These are phyloP conservation scores for Conringia planisiliqua DNA, from an alignment of 345 rosid genomes.

Conservation along the genomic window DNA sequence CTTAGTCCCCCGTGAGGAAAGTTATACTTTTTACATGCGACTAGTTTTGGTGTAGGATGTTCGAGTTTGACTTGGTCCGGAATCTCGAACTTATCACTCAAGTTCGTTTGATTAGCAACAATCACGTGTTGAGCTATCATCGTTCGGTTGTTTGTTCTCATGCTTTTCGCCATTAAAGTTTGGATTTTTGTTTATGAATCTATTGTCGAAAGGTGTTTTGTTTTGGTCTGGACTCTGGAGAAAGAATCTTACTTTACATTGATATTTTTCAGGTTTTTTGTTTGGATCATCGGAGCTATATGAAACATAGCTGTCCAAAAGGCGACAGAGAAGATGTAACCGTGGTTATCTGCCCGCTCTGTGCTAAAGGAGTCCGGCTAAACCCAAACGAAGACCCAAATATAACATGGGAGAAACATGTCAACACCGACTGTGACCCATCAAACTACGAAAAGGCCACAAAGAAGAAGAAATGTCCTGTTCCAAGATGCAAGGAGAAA, in stretches of 20 bases:
- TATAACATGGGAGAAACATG: constrained; percentile 83
- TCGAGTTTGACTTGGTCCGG: not conserved
- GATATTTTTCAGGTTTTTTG: constrained; percentile 59
- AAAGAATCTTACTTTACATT: not conserved
- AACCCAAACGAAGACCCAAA: constrained; percentile 77
- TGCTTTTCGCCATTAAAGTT: not conserved
- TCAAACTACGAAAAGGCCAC: constrained; percentile 82
- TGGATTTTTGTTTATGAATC: not conserved
- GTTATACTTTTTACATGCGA: not conserved
- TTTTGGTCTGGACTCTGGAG: not conserved
- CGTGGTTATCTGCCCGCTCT: constrained; percentile 86
- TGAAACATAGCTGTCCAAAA: constrained; percentile 69
- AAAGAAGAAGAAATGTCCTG: constrained; percentile 90
- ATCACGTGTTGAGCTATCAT: not conserved
- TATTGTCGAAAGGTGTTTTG: not conserved
- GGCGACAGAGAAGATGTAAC: constrained; percentile 70
- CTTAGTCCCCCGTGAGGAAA: not conserved
- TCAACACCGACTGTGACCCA: constrained; percentile 80
- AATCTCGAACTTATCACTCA: not conserved
- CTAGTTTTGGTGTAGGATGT: not conserved
- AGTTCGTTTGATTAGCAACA: not conserved
- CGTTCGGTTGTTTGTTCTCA: not conserved
- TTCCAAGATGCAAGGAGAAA: constrained; percentile 71
- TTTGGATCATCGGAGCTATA: constrained; percentile 84
- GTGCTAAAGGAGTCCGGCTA: constrained; percentile 85